Evolutionary conservation across 345 rosid genomes (phyloP), one percentile per base, ranked within the genome.

Genomic region (Moricandia arvensis): DNA sequence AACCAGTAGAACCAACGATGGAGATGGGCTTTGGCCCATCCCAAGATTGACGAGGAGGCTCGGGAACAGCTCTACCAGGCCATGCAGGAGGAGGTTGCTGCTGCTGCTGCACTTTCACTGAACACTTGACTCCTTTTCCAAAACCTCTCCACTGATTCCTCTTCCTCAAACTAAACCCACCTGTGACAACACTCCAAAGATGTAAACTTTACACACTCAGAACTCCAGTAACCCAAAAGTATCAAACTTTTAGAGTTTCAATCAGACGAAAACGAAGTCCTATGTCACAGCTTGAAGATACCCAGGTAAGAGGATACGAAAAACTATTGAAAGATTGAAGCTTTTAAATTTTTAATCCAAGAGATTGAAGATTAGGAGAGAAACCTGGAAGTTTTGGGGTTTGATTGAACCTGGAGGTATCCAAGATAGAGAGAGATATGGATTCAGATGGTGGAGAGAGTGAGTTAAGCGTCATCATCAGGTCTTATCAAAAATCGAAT

Each of bases 11-110:
- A 71, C 99, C 99, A 75, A 95, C 83, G 33, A 95, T 76, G 1
- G 99, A 92, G 58, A 95, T 86, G 12, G 97, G 97, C 74, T 95
- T 95, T 0, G 97, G 97, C 71, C 99, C 96, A 70, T 88, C 96
- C 93, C 96, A 89, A 61, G 87, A 83, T 82, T 75, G 87, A 29
- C 84, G 86, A 66, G 83, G 91, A 0, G 85, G 59, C 71, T 92
- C 96, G 0, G 85, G 88, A 68, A 80, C 82, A 71, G 99, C 97
- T 72, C 91, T 85, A 5, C 99, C 97, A 3, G 97, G 96, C 99
- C 99, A 95, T 12, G 99, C 97, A 8, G 97, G 86, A 75, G 97
- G 98, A 77, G 59, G n/a, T 17, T 85, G 87, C 34, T 80, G 82
- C 69, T 85, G 87, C 34, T 80, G 82, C 69, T 72, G 64, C 45